Percentiles rank a stretch among this genome's conserved stretches.
phyloP scores from a whole-genome alignment of 371 early-diverging fungal genomes.

The Circinella minor region DNA sequence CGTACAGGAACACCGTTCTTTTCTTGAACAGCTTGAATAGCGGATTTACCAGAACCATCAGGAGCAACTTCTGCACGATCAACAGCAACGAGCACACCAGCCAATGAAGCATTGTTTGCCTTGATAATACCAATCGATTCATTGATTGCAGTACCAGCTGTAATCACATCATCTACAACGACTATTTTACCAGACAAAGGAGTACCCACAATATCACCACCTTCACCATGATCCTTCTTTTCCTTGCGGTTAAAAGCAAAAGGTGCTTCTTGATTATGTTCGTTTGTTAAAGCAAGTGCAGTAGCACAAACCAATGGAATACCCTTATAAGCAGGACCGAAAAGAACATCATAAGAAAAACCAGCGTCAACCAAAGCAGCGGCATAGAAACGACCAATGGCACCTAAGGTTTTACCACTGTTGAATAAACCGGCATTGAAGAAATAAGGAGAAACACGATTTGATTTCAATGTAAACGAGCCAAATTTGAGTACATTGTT shows the following conservation, averaged over 20 bases:
- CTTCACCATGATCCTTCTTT: slow-evolving; percentile 98
- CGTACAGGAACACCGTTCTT: slow-evolving; percentile 80
- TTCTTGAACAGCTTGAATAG: slow-evolving; percentile 93
- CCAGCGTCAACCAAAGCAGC: slow-evolving; percentile 76
- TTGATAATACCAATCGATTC: slow-evolving; percentile 85
- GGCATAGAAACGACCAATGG: slow-evolving; percentile 90
- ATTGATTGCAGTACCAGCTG: slow-evolving; percentile 97
- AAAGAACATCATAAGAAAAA: slow-evolving; percentile 84
- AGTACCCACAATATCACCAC: slow-evolving; percentile 92
- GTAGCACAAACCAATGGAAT: slow-evolving; percentile 91
- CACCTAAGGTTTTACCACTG: slow-evolving; percentile 82
- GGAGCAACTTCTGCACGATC: slow-evolving; percentile 88
- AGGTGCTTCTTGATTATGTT: slow-evolving; percentile 70
- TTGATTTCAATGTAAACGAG: slow-evolving; percentile 91
- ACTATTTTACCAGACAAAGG: slow-evolving; percentile 79
- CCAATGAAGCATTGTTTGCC: slow-evolving; percentile 62
- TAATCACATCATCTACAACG: slow-evolving; percentile 97
- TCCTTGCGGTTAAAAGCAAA: slow-evolving; percentile 97
- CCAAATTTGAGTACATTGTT: slow-evolving; percentile 90
- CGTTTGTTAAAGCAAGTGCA: slow-evolving; percentile 71
- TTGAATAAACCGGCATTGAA: slow-evolving; percentile 97
- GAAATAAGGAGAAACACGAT: slow-evolving; percentile 93
- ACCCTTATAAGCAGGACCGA: slow-evolving; percentile 99
- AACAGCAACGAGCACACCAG: slow-evolving; percentile 91
- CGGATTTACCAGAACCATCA: slow-evolving; percentile 76